A percentile compares a stretch with the other conserved stretches of the same genome.
phyloP scores from a whole-genome alignment of 306 rosid species.

The Calophaca sinica region DNA sequence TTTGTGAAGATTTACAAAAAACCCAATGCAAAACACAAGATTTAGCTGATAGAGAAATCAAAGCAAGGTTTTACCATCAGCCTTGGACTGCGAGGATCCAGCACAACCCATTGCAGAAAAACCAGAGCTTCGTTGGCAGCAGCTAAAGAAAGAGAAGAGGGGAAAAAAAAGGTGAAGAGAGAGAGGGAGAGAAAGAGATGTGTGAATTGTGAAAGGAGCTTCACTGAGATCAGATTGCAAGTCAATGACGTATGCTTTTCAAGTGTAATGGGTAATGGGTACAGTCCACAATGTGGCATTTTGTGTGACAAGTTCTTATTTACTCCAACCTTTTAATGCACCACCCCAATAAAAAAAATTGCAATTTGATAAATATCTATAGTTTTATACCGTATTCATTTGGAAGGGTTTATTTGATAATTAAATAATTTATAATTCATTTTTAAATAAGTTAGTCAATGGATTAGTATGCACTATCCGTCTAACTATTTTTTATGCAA shows the following conservation, averaged over 20 bases:
- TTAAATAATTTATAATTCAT: too few relatives aligned
- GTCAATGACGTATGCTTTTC: slow-evolving; percentile 44
- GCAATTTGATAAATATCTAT: too few relatives aligned
- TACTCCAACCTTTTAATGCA: neutral
- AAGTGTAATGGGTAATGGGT: neutral
- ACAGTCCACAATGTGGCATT: too few relatives aligned
- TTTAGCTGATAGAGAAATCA: slow-evolving; percentile 9
- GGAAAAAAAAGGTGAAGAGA: neutral
- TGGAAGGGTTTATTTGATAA: too few relatives aligned
- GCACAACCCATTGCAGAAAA: slow-evolving; percentile 81
- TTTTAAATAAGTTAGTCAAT: too few relatives aligned
- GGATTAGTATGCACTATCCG: too few relatives aligned
- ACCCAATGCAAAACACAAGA: slow-evolving; percentile 43
- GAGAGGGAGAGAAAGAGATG: neutral
- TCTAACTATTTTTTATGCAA: too few relatives aligned
- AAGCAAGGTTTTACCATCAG: slow-evolving; percentile 67
- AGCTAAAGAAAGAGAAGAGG: neutral
- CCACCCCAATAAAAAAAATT: neutral
- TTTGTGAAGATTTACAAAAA: slow-evolving; percentile 34
- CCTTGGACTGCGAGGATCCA: slow-evolving; percentile 84
- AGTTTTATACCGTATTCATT: too few relatives aligned
- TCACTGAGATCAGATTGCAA: slow-evolving; percentile 11
- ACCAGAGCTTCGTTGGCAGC: neutral
- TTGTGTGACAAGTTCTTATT: neutral
- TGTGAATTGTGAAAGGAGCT: too few relatives aligned